phyloP scores from a whole-genome alignment of 148 eudicot species.

The Polygonum aviculare region DNA sequence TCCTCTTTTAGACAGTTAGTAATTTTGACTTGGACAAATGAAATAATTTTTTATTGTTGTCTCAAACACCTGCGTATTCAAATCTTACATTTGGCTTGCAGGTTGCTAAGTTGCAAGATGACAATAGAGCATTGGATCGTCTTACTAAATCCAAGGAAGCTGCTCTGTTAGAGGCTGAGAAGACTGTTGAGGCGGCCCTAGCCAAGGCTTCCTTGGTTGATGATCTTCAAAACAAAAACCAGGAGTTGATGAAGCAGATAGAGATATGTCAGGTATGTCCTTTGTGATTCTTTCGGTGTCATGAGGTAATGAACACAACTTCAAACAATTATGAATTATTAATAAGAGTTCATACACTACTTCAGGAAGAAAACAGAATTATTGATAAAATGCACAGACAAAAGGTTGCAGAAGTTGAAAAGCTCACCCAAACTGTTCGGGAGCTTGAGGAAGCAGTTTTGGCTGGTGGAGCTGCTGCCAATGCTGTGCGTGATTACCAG shows the following conservation, averaged over 20 bases:
- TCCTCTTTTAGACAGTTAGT: background rate
- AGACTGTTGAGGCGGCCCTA: conserved; percentile 65
- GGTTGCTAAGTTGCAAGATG: conserved; percentile 85
- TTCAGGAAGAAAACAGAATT: conserved; percentile 88
- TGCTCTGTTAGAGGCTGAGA: conserved; percentile 89
- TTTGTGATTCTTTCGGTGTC: background rate
- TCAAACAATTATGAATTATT: background rate
- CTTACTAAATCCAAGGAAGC: conserved; percentile 95
- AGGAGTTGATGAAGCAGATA: conserved; percentile 82
- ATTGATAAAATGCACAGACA: conserved; percentile 90
- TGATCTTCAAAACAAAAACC: conserved; percentile 90
- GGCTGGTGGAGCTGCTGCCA: conserved; percentile 99
- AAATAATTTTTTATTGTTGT: background rate
- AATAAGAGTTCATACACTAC: background rate
- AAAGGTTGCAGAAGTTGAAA: conserved; percentile 93
- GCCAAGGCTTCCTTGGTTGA: conserved; percentile 90
- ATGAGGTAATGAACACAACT: background rate
- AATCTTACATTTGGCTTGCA: conserved; percentile 20
- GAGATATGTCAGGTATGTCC: conserved; percentile 88
- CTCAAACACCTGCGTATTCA: background rate
- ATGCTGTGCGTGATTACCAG: conserved; percentile 94
- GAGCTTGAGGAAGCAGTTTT: conserved; percentile 97
- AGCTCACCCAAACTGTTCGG: conserved; percentile 72
- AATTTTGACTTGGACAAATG: background rate
- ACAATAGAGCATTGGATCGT: conserved; percentile 86